Base-by-base conservation (phyloP, 495 filamentous ascomycete genomes). In the Xylaria curta region DNA sequence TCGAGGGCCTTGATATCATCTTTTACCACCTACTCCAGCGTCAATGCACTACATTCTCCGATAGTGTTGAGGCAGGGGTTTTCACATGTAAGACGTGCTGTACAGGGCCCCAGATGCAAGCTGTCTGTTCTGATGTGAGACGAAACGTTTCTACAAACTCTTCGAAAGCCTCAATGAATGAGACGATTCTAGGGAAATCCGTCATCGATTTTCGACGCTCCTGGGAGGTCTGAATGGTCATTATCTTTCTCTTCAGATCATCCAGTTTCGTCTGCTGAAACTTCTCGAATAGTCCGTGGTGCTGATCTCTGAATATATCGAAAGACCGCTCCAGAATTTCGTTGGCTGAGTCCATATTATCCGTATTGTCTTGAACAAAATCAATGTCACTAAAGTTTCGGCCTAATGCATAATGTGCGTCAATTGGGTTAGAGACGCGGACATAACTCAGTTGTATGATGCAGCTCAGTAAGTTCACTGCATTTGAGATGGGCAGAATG, bases 81-180 rank as follows among this genome's bases (percentile, higher is more conserved):
- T 66, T 62, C 40, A 83, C 80, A 75, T 73, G 68, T 24, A 80
- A 66, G 44, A 79, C 63, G 59, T 75, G 77, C 28, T 75, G 74
- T 47, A 78, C 66, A 31, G 82, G 80, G 0, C 80, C 79, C 84
- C 83, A 85, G 19, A 86, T 75, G 64, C 81, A 84, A n/a, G 76
- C 73, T 3, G 85, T 64, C 24, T 84, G 70, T 13, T 78, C 71
- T 0, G 74, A 72, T 13, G 68, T 72, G 12, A 82, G 75, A 62
- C 76, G 78, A 56, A 73, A 76, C 9, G 71, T 68, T 4, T 24
- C 51, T 13, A 80, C 78, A 66, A 79, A 85, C 63, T 83, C 77
- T 4, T 75, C 72, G 70, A 87, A 85, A 4, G 78, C 80, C 42
- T 82, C 78, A 1, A 87, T 70, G 58, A 85, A 86, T 19, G 76